Evolutionary conservation across 1,139 yeast species (phyloP).

Genomic region (Suhomyces panamericanus): DNA sequence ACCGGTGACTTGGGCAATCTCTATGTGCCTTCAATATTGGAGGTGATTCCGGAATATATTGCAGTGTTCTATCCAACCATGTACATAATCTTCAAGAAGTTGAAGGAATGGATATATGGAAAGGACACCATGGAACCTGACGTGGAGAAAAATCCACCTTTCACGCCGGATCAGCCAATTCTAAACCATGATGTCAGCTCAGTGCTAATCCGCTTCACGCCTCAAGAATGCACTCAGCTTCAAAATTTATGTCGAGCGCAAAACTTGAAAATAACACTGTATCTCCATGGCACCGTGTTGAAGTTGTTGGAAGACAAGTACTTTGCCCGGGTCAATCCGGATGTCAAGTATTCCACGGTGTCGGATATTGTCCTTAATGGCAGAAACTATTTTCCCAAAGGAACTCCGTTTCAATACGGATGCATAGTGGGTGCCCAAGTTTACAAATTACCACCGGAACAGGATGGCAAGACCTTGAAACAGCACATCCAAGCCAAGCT

Average conservation of each 20-base stretch:
- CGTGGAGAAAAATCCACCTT: neutral
- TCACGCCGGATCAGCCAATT: neutral
- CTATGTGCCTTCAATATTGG: neutral
- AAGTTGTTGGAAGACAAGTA: constrained; percentile 10
- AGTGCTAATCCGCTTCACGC: constrained; percentile 11
- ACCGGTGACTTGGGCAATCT: neutral
- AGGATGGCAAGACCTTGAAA: constrained; percentile 4
- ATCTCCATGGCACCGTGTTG: constrained; percentile 13
- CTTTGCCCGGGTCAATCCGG: constrained; percentile 1
- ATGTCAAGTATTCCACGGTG: constrained; percentile 10
- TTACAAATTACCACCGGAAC: constrained; percentile 16
- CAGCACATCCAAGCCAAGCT: neutral
- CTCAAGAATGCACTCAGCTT: constrained; percentile 7
- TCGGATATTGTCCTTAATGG: constrained; percentile 16
- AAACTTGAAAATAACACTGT: constrained; percentile 14
- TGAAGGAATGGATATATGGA: constrained; percentile 1
- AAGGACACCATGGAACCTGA: neutral
- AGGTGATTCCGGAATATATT: neutral
- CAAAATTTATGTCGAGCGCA: constrained; percentile 9
- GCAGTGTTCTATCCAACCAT: neutral
- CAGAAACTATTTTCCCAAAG: constrained; percentile 14
- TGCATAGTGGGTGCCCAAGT: constrained; percentile 23
- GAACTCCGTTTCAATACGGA: constrained; percentile 21
- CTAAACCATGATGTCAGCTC: constrained; percentile 10
- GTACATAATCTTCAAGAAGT: neutral